phyloP scores from a whole-genome alignment of 768 basidiomycete genomes.

The Pleurotus ostreatus region DNA sequence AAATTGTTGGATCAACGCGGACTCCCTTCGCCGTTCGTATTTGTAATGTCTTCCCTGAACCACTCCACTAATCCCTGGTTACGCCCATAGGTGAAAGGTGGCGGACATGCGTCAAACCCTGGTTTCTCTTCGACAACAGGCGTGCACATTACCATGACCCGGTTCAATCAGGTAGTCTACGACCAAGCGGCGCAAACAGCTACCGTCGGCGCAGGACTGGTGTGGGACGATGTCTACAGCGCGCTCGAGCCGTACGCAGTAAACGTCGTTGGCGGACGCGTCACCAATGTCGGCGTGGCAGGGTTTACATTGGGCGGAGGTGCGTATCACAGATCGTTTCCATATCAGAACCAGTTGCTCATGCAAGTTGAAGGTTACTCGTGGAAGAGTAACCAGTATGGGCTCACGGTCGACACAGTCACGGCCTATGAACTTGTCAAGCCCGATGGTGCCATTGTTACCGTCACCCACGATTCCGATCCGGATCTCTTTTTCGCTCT shows the following conservation, averaged over 20 bases:
- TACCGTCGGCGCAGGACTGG: slow-evolving; percentile 39
- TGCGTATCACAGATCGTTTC: background rate
- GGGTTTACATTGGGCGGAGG: slow-evolving; percentile 60
- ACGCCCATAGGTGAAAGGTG: slow-evolving; percentile 52
- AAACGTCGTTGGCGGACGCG: slow-evolving; percentile 57
- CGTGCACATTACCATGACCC: slow-evolving; percentile 53
- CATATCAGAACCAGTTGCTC: background rate
- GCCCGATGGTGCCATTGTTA: slow-evolving; percentile 43
- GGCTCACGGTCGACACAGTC: slow-evolving; percentile 55
- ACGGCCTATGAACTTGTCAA: slow-evolving; percentile 53
- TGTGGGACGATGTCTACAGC: slow-evolving; percentile 64
- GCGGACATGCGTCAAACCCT: slow-evolving; percentile 52
- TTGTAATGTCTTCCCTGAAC: too few relatives aligned
- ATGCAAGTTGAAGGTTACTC: slow-evolving; percentile 44
- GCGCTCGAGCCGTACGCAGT: slow-evolving; percentile 45
- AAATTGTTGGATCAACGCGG: slow-evolving; percentile 35
- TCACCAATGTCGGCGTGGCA: slow-evolving; percentile 55
- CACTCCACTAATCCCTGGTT: background rate
- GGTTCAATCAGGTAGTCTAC: slow-evolving; percentile 43
- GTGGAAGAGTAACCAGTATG: slow-evolving; percentile 58
- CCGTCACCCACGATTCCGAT: slow-evolving; percentile 29
- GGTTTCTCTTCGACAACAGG: slow-evolving; percentile 59
- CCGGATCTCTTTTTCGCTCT: slow-evolving; percentile 38
- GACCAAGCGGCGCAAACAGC: slow-evolving; percentile 34
- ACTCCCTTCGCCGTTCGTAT: slow-evolving; percentile 53